These are phyloP conservation scores for Aeminium ludgeri DNA, from an alignment of 495 filamentous ascomycete species.

Conservation along the genomic window DNA sequence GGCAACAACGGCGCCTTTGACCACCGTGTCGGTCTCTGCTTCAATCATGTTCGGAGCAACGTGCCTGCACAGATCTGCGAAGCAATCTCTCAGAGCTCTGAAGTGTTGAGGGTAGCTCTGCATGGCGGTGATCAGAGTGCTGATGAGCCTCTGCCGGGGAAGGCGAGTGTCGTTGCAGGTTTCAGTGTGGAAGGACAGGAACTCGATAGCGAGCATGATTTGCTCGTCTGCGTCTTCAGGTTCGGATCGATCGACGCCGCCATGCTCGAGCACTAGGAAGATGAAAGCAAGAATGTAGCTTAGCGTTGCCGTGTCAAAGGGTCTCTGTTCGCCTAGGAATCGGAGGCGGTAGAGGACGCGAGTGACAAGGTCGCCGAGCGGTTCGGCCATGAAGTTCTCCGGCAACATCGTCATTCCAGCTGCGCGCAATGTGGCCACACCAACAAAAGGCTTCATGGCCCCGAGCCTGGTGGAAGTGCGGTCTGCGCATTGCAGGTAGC, in stretches of 20 bases:
- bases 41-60: constrained; percentile 56
- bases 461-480: constrained; percentile 62
- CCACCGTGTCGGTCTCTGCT: constrained; percentile 52
- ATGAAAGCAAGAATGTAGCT: constrained; percentile 75
- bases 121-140: constrained; percentile 60
- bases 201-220: constrained; percentile 75
- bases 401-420: constrained; percentile 56
- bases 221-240: constrained; percentile 74
- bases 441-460: constrained; percentile 58
- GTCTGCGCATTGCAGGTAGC: constrained; percentile 62
- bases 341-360: constrained; percentile 79
- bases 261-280: constrained; percentile 53
- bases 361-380: constrained; percentile 70
- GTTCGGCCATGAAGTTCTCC: constrained; percentile 54
- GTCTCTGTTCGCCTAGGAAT: constrained; percentile 78
- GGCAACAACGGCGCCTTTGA: constrained; percentile 57
- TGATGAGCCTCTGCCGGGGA: constrained; percentile 56
- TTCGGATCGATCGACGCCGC: constrained; percentile 51
- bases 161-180: constrained; percentile 45
- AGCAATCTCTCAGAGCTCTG: constrained; percentile 80
- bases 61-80: constrained; percentile 65
- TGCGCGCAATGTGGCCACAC: constrained; percentile 67
- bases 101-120: constrained; percentile 83
- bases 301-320: constrained; percentile 70
- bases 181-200: constrained; percentile 72